These are phyloP conservation scores for Ormosia semicastrata DNA, from an alignment of 306 rosid species.

Conservation along the genomic window DNA sequence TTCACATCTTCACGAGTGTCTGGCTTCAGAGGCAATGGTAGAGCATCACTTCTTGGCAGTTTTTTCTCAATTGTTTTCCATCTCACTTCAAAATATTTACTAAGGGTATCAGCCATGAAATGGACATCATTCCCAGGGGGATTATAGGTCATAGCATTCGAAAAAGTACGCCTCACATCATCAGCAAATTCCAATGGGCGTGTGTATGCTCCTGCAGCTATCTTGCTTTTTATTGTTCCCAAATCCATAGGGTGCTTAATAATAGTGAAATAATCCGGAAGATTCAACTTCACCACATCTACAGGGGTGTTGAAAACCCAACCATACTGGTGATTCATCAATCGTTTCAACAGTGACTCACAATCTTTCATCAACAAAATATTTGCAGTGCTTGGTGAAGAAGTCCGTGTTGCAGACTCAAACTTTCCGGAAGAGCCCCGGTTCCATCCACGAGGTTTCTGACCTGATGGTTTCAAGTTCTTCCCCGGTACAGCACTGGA, in stretches of 20 bases:
- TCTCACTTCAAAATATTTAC: slow-evolving; percentile 67
- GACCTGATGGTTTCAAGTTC: slow-evolving; percentile 28
- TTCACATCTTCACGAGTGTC: slow-evolving; percentile 33
- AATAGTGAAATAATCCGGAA: slow-evolving; percentile 70
- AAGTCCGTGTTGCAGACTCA: slow-evolving; percentile 34
- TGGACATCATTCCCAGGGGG: slow-evolving; percentile 74
- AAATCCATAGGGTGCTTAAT: slow-evolving; percentile 87
- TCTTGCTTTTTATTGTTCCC: slow-evolving; percentile 66
- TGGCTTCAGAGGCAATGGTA: slow-evolving; percentile 39
- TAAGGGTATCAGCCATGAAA: slow-evolving; percentile 67
- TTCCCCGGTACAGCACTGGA: slow-evolving; percentile 38
- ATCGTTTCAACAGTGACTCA: slow-evolving; percentile 55
- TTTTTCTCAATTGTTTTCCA: slow-evolving; percentile 83
- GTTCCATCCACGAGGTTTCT: slow-evolving; percentile 51
- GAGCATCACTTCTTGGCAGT: slow-evolving; percentile 45
- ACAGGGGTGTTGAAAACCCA: slow-evolving; percentile 81
- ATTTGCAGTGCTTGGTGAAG: slow-evolving; percentile 40
- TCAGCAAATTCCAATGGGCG: slow-evolving; percentile 55
- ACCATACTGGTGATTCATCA: slow-evolving; percentile 61
- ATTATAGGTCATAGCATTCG: slow-evolving; percentile 83
- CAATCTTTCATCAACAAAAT: slow-evolving; percentile 72
- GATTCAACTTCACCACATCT: slow-evolving; percentile 69
- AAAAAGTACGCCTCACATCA: slow-evolving; percentile 72
- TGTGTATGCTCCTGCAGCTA: slow-evolving; percentile 52
- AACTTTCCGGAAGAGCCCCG: slow-evolving; percentile 56